Percentiles rank a stretch among this genome's conserved stretches.
phyloP scores from a whole-genome alignment of 192 early-diverging fungal species.

The Chytriomyces confervae region DNA sequence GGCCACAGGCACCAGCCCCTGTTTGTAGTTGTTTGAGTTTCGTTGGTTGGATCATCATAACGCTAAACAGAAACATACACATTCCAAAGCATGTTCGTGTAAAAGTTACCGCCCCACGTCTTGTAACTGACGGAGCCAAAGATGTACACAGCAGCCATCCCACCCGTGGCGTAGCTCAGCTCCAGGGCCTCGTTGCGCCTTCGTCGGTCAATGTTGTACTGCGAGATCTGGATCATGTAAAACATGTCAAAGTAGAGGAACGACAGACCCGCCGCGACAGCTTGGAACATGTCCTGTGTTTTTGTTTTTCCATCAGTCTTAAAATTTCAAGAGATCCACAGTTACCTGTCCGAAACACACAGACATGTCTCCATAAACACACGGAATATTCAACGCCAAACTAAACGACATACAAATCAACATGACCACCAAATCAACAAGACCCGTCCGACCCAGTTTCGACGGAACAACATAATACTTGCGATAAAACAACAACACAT shows the following conservation, averaged over 20 bases:
- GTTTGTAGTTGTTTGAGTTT: background rate
- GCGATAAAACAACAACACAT: conserved; percentile 11
- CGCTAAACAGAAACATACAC: background rate
- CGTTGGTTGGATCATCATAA: background rate
- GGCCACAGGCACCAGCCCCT: background rate
- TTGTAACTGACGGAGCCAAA: background rate
- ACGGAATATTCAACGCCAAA: conserved; percentile 19
- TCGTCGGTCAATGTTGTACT: background rate
- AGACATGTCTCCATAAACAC: conserved; percentile 2
- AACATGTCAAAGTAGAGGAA: conserved; percentile 18
- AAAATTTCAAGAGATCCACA: no score
- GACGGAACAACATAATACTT: conserved; percentile 1
- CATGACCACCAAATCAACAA: conserved; percentile 9
- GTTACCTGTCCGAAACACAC: background rate
- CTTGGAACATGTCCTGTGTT: conserved; percentile 8
- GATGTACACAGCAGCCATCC: background rate
- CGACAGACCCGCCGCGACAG: background rate
- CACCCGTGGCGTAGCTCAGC: background rate
- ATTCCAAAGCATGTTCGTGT: conserved; percentile 9
- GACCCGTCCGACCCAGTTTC: background rate
- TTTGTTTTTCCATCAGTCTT: no score
- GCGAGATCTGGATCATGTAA: background rate
- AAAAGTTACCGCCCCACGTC: conserved; percentile 4
- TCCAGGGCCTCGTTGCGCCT: background rate
- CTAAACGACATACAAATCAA: conserved; percentile 5